Conservation (phyloP, 192 early-diverging fungal species). For the Coemansia reversa region DNA sequence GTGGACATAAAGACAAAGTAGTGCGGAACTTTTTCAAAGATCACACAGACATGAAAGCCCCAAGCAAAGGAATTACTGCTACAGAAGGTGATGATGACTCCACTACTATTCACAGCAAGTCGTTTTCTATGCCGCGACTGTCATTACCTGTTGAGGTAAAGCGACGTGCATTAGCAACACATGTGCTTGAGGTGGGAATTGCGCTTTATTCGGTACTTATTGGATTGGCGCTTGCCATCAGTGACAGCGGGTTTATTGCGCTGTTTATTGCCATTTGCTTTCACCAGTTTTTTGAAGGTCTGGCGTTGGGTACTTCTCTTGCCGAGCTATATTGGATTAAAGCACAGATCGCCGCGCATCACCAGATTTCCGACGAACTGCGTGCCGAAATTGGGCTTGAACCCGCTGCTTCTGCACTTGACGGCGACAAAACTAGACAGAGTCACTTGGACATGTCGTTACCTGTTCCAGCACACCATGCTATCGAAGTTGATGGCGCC, state of each 20-base stretch:
- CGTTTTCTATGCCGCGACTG: neutral
- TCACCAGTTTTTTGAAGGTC: constrained; percentile 74
- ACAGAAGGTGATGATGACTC: constrained; percentile 20
- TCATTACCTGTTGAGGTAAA: constrained; percentile 20
- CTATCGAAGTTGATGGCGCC: neutral
- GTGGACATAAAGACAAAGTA: too few relatives aligned
- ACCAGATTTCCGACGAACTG: too few relatives aligned
- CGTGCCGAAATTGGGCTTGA: too few relatives aligned
- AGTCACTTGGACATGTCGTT: too few relatives aligned
- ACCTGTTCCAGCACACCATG: neutral
- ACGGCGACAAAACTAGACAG: too few relatives aligned
- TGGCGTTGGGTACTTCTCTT: constrained; percentile 70
- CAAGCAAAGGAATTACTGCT: neutral
- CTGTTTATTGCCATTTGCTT: constrained; percentile 67
- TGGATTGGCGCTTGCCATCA: constrained; percentile 60
- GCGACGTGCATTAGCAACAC: constrained; percentile 56
- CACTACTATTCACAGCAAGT: constrained; percentile 24
- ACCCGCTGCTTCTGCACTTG: too few relatives aligned
- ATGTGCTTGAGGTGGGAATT: constrained; percentile 72
- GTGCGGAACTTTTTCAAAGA: neutral
- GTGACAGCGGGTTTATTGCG: constrained; percentile 52
- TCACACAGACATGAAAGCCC: neutral
- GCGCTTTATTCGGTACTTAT: constrained; percentile 73
- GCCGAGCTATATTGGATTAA: constrained; percentile 59
- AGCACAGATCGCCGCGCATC: constrained; percentile 25